These are phyloP conservation scores for Fraxinus greggii DNA, from an alignment of 305 asterid genomes.

Conservation along the genomic window DNA sequence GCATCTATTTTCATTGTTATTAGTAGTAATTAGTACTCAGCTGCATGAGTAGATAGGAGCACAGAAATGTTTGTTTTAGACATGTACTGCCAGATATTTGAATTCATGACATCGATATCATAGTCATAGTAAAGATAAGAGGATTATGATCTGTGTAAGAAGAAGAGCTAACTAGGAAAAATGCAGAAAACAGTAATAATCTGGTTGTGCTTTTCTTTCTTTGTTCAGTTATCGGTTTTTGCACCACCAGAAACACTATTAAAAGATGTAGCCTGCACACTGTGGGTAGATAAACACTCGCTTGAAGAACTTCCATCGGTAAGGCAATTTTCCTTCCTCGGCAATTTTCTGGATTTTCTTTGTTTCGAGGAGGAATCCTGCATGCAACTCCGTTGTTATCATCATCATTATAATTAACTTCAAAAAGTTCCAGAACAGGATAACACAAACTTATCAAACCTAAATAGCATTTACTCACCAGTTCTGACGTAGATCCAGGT, in stretches of 20 bases:
- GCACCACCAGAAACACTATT: slow-evolving; percentile 62
- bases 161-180: slow-evolving; percentile 6
- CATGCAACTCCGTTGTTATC: slow-evolving; percentile 23
- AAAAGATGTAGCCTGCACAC: slow-evolving; percentile 74
- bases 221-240: slow-evolving; percentile 41
- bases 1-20: neutral
- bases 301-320: slow-evolving; percentile 77
- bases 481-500: slow-evolving; percentile 87
- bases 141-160: slow-evolving; percentile 4
- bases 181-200: slow-evolving; percentile 11
- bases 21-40: neutral
- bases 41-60: neutral
- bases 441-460: neutral
- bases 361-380: slow-evolving; percentile 69
- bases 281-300: slow-evolving; percentile 76
- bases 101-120: neutral
- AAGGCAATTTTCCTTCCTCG: slow-evolving; percentile 55
- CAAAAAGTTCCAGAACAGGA: neutral
- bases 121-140: neutral
- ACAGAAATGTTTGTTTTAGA: slow-evolving; percentile 22
- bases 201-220: slow-evolving; percentile 23
- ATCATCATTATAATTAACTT: slow-evolving; percentile 17
- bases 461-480: slow-evolving; percentile 47
- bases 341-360: slow-evolving; percentile 49
- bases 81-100: neutral